Conservation (phyloP, 2,329 filamentous ascomycete species). For the Aspergillus japonicus region DNA sequence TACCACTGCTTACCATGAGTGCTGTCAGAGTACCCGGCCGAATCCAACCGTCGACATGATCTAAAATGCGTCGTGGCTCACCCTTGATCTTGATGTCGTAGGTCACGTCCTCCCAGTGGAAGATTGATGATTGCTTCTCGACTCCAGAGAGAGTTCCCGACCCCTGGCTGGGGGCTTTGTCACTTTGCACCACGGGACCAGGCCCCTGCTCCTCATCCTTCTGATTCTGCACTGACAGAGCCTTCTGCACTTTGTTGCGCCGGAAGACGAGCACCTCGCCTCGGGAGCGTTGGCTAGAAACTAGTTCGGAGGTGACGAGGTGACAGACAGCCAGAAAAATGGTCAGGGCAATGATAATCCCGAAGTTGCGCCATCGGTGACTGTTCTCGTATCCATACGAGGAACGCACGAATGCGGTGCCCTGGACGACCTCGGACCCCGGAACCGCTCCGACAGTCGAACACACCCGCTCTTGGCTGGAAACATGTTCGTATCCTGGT, state of each 20-base stretch:
- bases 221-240: not conserved
- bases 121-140: conserved; percentile 63
- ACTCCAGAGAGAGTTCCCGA: conserved; percentile 14
- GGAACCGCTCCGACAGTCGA: conserved; percentile 56
- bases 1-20: conserved; percentile 54
- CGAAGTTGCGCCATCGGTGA: conserved; percentile 68
- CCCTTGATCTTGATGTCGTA: conserved; percentile 76
- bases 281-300: not conserved
- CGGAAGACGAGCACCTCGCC: conserved; percentile 9
- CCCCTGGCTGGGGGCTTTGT: not conserved
- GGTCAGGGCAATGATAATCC: conserved; percentile 55
- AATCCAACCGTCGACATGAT: conserved; percentile 52
- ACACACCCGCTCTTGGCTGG: conserved; percentile 53
- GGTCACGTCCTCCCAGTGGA: conserved; percentile 78
- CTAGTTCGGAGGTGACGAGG: not conserved
- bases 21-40: conserved; percentile 55
- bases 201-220: conserved; percentile 8
- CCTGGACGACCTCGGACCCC: conserved; percentile 55
- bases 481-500: conserved; percentile 38
- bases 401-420: conserved; percentile 57
- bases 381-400: conserved; percentile 57
- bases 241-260: not conserved
- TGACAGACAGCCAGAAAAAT: not conserved
- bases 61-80: conserved; percentile 61
- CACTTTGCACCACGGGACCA: not conserved